Conservation (phyloP, 169 alveolate genomes). For the Eimeria zaria region DNA sequence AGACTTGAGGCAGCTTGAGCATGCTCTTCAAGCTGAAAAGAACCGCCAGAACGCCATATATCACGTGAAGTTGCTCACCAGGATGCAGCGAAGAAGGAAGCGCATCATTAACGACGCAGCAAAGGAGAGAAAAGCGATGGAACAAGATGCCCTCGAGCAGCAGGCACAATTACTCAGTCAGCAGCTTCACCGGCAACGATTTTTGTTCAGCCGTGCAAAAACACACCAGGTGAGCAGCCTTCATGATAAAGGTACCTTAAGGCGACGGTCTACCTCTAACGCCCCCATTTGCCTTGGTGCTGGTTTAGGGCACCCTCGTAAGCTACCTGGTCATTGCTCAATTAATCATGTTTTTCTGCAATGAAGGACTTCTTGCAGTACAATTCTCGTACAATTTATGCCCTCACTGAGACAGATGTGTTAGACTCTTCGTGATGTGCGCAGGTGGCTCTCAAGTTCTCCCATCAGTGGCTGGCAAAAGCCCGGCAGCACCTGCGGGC, state of each 20-base stretch:
- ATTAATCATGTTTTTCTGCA: neutral
- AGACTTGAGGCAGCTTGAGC: conserved; percentile 52
- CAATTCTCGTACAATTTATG: neutral
- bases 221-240: conserved; percentile 32
- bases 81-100: conserved; percentile 43
- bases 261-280: neutral
- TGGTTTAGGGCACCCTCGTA: neutral
- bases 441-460: conserved; percentile 75
- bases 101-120: conserved; percentile 56
- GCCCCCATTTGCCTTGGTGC: neutral
- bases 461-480: conserved; percentile 57
- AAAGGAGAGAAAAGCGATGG: conserved; percentile 53
- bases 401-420: neutral
- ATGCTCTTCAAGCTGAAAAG: conserved; percentile 45
- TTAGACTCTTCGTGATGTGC: neutral
- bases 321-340: neutral
- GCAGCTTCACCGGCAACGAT: conserved; percentile 59
- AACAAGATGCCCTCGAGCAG: conserved; percentile 40
- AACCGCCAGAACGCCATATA: conserved; percentile 43
- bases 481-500: conserved; percentile 69
- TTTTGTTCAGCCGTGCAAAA: conserved; percentile 63
- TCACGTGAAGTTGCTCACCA: conserved; percentile 12
- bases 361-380: neutral
- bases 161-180: conserved; percentile 61
- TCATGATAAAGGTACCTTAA: neutral